These are phyloP conservation scores for Deakozyma indianensis DNA, from an alignment of 805 yeast species.

Conservation along the genomic window DNA sequence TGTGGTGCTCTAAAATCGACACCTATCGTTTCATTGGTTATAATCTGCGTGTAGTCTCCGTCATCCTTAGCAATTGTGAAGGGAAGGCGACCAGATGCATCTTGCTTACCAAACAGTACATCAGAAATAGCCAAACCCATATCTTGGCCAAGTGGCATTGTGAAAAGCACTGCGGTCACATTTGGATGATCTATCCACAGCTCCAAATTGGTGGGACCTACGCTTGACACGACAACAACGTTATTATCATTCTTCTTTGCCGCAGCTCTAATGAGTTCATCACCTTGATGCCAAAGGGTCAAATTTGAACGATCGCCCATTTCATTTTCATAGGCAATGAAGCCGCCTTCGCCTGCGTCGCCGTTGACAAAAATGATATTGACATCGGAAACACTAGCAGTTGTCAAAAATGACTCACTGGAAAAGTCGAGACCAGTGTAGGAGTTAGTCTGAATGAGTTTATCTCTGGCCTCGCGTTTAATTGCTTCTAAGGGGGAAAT, in stretches of 20 bases:
- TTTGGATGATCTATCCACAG: constrained; percentile 40
- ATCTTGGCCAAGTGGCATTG: constrained; percentile 41
- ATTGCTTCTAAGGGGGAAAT: constrained; percentile 46
- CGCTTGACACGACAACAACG: constrained; percentile 43
- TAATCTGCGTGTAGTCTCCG: constrained; percentile 32
- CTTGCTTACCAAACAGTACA: constrained; percentile 41
- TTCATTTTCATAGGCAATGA: constrained; percentile 40
- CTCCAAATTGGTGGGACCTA: constrained; percentile 48
- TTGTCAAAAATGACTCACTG: constrained; percentile 11
- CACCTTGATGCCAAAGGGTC: constrained; percentile 44
- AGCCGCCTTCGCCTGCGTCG: constrained; percentile 49
- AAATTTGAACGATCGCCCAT: constrained; percentile 43
- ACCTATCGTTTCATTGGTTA: constrained; percentile 21
- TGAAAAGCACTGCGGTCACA: constrained; percentile 40
- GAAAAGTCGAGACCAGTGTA: constrained; percentile 24
- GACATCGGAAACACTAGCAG: constrained; percentile 37
- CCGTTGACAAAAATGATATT: constrained; percentile 41
- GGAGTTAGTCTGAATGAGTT: constrained; percentile 28
- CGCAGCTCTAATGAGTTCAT: constrained; percentile 33
- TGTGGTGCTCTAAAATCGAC: constrained; percentile 23
- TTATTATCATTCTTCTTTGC: constrained; percentile 40
- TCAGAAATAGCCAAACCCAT: constrained; percentile 45
- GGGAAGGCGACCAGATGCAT: constrained; percentile 51
- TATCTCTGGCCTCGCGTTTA: constrained; percentile 11
- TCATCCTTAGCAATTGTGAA: constrained; percentile 44